These are phyloP conservation scores for Maudiozyma serrabonitensis DNA, from an alignment of 805 yeast genomes.

Conservation along the genomic window DNA sequence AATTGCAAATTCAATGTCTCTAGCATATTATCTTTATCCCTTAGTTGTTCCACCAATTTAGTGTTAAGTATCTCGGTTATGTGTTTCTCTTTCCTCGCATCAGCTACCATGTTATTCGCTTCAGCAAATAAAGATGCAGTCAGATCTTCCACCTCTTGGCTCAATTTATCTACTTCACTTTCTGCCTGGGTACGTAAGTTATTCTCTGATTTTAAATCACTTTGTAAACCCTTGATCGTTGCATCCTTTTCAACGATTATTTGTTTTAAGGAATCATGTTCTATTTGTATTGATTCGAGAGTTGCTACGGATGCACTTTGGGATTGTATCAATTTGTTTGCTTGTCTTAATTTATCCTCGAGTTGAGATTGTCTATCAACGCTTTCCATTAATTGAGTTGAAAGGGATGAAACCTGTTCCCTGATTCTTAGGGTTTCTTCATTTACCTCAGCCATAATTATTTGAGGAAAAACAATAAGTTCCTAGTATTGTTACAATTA, in stretches of 20 bases:
- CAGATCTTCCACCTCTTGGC: slow-evolving; percentile 70
- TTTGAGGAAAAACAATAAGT: background rate
- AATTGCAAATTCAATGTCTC: slow-evolving; percentile 60
- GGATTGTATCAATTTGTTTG: slow-evolving; percentile 28
- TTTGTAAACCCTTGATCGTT: slow-evolving; percentile 28
- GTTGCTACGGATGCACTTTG: slow-evolving; percentile 16
- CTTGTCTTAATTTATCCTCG: slow-evolving; percentile 40
- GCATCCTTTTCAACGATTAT: slow-evolving; percentile 13
- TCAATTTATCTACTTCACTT: slow-evolving; percentile 47
- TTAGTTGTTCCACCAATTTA: slow-evolving; percentile 42
- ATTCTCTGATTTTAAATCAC: slow-evolving; percentile 23
- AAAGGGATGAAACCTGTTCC: slow-evolving; percentile 44
- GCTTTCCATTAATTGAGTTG: slow-evolving; percentile 52
- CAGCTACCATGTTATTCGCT: slow-evolving; percentile 77
- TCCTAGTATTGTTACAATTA: background rate
- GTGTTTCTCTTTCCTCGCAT: slow-evolving; percentile 61
- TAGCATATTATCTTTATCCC: slow-evolving; percentile 61
- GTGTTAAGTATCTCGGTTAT: slow-evolving; percentile 50
- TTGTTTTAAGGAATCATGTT: slow-evolving; percentile 27
- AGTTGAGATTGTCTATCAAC: slow-evolving; percentile 47
- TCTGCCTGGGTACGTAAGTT: slow-evolving; percentile 42
- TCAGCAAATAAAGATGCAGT: slow-evolving; percentile 71
- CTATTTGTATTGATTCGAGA: slow-evolving; percentile 27
- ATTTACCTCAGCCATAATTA: slow-evolving; percentile 7
- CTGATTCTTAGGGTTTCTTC: slow-evolving; percentile 39